These are phyloP conservation scores for Leptographium galeiforme DNA, from an alignment of 2,329 filamentous ascomycete genomes.

Conservation along the genomic window DNA sequence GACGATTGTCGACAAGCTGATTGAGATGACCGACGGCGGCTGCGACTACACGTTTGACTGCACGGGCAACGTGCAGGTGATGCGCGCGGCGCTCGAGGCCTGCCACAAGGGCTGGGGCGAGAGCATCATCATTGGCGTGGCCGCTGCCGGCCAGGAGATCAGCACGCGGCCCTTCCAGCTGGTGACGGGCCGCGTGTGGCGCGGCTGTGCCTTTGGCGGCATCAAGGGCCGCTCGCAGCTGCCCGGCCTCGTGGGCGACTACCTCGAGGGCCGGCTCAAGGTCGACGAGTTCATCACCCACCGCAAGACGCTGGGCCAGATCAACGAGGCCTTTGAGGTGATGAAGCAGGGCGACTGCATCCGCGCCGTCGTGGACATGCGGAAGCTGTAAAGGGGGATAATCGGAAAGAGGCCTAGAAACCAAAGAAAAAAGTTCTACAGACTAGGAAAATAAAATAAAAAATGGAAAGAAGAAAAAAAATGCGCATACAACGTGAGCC, in stretches of 20 bases:
- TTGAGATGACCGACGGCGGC: slow-evolving; percentile 96
- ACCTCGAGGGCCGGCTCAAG: slow-evolving; percentile 81
- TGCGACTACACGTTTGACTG: slow-evolving; percentile 99
- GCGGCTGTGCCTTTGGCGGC: slow-evolving; percentile 92
- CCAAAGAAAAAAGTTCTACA: background rate
- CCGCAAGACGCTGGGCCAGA: slow-evolving; percentile 65
- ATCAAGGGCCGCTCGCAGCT: slow-evolving; percentile 96
- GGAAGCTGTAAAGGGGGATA: slow-evolving; percentile 14
- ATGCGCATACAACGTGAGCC: too few species aligned
- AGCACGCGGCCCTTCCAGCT: slow-evolving; percentile 88
- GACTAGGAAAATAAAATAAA: background rate
- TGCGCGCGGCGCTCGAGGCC: slow-evolving; percentile 88
- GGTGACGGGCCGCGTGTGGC: slow-evolving; percentile 95
- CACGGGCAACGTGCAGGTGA: slow-evolving; percentile 92
- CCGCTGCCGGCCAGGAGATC: slow-evolving; percentile 92
- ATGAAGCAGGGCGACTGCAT: slow-evolving; percentile 98
- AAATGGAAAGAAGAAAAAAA: background rate
- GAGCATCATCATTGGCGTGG: slow-evolving; percentile 95
- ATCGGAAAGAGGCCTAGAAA: background rate
- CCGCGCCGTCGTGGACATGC: slow-evolving; percentile 72
- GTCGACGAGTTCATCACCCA: slow-evolving; percentile 99
- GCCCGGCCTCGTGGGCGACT: slow-evolving; percentile 74
- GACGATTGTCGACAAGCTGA: slow-evolving; percentile 79
- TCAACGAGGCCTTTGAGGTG: slow-evolving; percentile 75
- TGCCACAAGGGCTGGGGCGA: slow-evolving; percentile 99